Base-by-base conservation (phyloP, 495 filamentous ascomycete genomes). In the Pseudotulostoma volvatum region DNA sequence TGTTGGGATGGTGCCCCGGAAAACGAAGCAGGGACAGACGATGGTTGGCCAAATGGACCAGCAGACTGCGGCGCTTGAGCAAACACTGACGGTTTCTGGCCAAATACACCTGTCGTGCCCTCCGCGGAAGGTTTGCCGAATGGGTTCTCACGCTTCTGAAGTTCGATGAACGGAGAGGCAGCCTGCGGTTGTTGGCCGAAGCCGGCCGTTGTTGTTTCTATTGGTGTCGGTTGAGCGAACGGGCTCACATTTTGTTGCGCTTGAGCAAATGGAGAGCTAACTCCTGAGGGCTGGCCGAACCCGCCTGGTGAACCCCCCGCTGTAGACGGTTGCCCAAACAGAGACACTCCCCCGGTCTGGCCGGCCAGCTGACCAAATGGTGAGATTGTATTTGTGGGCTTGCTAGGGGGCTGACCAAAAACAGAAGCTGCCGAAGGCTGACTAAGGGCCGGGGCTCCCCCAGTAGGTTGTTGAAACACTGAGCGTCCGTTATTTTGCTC, bases 11-110 rank as follows among this genome's bases (percentile, higher is more conserved):
- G 48, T 7, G 55, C 40, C 2, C 55, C 38, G 8, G 44, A 41
- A 31, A 46, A 50, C 20, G 47, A 32, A 15, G 31, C 44, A 7
- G 45, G 33, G 17, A 40, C 40, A 15, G 49, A 46, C 21, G 23
- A 28, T 5, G 63, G 55, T 37, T 67, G 63, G 11, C 63, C 61
- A 33, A 69, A 68, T 8, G 50, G 35, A 34, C 23, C 20, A 4
- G 44, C 11, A 28, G 5, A 5, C 4, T 44, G 36, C 35, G 39
- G 49, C 21, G 50, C n/a, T 39, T 43, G 14, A 38, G 48, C 47
- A 17, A 44, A 41, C 28, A 42, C 33, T 15, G 44, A 21, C 1
- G 43, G 39, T 18, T 47, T 38, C 28, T 36, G 34, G 14, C 40
- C 40, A 18, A 42, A 33, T 2, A 25, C 40, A 30, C 41, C 35